These are phyloP conservation scores for Cardamine chenopodiifolia DNA, from an alignment of 345 rosid species.

Conservation along the genomic window DNA sequence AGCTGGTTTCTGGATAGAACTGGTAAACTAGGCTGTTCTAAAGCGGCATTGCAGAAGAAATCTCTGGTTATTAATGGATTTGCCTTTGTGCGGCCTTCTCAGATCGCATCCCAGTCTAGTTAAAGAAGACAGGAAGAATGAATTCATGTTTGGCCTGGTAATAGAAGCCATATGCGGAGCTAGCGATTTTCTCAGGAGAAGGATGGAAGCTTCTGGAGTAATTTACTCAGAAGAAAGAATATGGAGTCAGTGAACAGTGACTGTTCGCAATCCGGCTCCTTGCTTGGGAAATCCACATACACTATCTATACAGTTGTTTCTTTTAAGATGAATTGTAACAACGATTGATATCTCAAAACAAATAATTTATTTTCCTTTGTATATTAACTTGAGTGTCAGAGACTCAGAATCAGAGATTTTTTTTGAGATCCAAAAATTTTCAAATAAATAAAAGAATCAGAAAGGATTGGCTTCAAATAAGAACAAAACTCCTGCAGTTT, in stretches of 20 bases:
- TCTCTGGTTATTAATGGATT: constrained; percentile 3
- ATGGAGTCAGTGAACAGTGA: constrained; percentile 14
- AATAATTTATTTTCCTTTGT: constrained; percentile 20
- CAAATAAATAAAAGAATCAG: constrained; percentile 4
- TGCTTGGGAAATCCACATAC: constrained; percentile 4
- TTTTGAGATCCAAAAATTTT: neutral
- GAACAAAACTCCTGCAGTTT: neutral
- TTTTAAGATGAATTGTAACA: constrained; percentile 1
- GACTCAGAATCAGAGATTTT: neutral
- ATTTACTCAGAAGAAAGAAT: constrained; percentile 20
- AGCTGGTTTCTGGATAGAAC: constrained; percentile 22
- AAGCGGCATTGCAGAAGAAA: constrained; percentile 20
- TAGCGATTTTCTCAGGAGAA: constrained; percentile 1
- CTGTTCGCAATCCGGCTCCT: neutral
- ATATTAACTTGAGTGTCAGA: neutral
- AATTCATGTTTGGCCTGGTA: constrained; percentile 17
- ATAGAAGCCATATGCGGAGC: constrained; percentile 26
- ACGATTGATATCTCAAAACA: neutral
- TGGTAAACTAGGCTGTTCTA: constrained; percentile 7
- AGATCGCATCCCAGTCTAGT: neutral
- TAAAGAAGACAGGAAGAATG: neutral
- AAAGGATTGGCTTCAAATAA: constrained; percentile 2
- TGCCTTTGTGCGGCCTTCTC: constrained; percentile 9
- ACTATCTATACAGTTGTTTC: neutral
- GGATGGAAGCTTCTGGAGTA: constrained; percentile 16